Base-by-base conservation (phyloP, 2,329 filamentous ascomycete species). In the Neurospora sp. region DNA sequence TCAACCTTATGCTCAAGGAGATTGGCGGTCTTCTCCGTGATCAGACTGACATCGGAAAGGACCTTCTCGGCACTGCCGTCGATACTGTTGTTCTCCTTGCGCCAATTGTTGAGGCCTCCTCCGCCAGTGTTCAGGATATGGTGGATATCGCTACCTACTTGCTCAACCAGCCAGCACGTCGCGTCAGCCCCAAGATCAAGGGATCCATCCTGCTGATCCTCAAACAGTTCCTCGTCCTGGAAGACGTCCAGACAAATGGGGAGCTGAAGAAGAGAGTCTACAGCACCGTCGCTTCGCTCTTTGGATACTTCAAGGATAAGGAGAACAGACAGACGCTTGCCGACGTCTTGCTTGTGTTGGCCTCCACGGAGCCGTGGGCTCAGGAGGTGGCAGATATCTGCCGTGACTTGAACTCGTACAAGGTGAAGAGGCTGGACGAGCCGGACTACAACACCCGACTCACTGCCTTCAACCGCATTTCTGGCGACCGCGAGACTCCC, bases 261-360 rank as follows among this genome's bases (percentile, higher is more conserved):
- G 83, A 85, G 33, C 81, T 95, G 17, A 87, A 87, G 67, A 81
- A 85, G 65, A 84, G 86, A 41, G 87, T 96, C 0, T 97, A 91
- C 77, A 83, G 88, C 66, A 92, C 92, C 0, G 81, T 96, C 10
- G 90, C 92, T 4, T 89, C 92, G 0, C 85, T 98, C 40, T 98
- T 97, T 77, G 92, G 92, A 69, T 97, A 94, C 78, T 95, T 98
- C 82, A 92, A 89, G 75, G 94, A 98, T 78, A 86, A 89, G 62
- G 82, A 87, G 62, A 96, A 93, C 76, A 87, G 96, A 69, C 84
- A 89, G 72, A 85, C 92, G 0, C 81, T 98, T 37, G 91, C 91
- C 17, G 85, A 89, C 65, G 90, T 97, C 3, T 81, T 98, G 8
- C 80, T 84, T 15, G 89, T 90, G 19, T 89, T 97, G 71, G 88